A percentile compares a stretch with the other conserved stretches of the same genome.
Evolutionary conservation across 2,329 filamentous ascomycete genomes (phyloP).

Genomic region (Colletotrichum euphorbiae): DNA sequence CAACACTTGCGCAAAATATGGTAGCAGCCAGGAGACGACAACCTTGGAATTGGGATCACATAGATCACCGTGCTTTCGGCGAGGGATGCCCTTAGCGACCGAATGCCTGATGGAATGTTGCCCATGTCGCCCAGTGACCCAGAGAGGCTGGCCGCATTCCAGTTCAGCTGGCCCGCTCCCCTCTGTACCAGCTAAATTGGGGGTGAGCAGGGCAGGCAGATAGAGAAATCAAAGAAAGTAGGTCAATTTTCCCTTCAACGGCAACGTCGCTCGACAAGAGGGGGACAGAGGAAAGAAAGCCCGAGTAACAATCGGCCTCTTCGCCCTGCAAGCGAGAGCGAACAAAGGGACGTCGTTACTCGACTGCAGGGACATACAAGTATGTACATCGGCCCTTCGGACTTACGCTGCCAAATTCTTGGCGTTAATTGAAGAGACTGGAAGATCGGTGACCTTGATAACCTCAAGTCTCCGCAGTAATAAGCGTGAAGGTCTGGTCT

Average conservation of each 20-base stretch:
- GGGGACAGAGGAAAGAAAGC: conserved; percentile 6
- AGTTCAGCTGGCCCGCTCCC: conserved; percentile 15
- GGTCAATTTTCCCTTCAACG: conserved; percentile 10
- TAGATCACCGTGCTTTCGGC: conserved; percentile 36
- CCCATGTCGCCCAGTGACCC: conserved; percentile 36
- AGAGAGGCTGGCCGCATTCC: conserved; percentile 39
- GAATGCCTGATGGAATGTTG: conserved; percentile 37
- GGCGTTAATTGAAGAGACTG: not conserved
- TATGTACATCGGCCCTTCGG: not conserved
- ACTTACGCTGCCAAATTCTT: not conserved
- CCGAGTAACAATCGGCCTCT: conserved; percentile 14
- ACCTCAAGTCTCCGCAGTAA: not conserved
- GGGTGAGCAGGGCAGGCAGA: conserved; percentile 21
- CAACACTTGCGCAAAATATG: conserved; percentile 37
- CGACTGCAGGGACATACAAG: conserved; percentile 3
- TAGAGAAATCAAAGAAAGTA: conserved; percentile 23
- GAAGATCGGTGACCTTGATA: conserved; percentile 2
- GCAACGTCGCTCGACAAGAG: conserved; percentile 23
- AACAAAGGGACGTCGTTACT: conserved; percentile 27
- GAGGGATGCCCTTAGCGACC: conserved; percentile 29
- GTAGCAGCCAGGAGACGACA: conserved; percentile 30
- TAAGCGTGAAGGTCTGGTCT: not conserved
- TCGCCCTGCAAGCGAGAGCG: conserved; percentile 18
- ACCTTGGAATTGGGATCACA: conserved; percentile 35
- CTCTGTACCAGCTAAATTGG: conserved; percentile 22